Conservation (phyloP, 441 rosid genomes). For the Populus hybrid region DNA sequence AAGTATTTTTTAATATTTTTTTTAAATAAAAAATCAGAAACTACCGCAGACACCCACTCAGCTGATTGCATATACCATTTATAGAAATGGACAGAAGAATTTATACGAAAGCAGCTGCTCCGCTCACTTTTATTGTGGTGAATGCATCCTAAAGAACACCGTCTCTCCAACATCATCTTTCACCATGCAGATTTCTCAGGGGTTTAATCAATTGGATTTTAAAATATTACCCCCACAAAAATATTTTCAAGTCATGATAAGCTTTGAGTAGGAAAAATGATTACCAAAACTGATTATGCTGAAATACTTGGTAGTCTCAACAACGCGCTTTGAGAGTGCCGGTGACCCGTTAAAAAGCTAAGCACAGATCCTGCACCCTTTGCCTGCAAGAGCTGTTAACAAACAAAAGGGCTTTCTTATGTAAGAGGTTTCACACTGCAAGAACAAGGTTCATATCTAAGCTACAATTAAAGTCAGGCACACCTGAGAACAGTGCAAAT, state of each 20-base stretch:
- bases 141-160: not conserved
- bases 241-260: not conserved
- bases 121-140: not conserved
- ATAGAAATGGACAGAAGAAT: not conserved
- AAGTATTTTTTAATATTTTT: too few species aligned
- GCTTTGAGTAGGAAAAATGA: constrained; percentile 10
- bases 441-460: not conserved
- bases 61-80: not conserved
- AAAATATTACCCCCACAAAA: not conserved
- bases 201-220: not conserved
- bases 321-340: constrained; percentile 72
- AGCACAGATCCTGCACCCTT: constrained; percentile 92
- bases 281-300: constrained; percentile 96
- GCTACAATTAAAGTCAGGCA: not conserved
- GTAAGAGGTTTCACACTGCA: not conserved
- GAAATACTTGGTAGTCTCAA: constrained; percentile 81
- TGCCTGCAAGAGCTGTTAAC: constrained; percentile 46
- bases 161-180: not conserved
- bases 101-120: not conserved
- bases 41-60: too few species aligned
- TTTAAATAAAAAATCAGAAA: too few species aligned
- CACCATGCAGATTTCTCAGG: not conserved
- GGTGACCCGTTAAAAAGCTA: constrained; percentile 82
- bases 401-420: not conserved
- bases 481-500: constrained; percentile 91